Evolutionary conservation across 306 rosid species (phyloP).

Genomic region (Rubus idaeus): DNA sequence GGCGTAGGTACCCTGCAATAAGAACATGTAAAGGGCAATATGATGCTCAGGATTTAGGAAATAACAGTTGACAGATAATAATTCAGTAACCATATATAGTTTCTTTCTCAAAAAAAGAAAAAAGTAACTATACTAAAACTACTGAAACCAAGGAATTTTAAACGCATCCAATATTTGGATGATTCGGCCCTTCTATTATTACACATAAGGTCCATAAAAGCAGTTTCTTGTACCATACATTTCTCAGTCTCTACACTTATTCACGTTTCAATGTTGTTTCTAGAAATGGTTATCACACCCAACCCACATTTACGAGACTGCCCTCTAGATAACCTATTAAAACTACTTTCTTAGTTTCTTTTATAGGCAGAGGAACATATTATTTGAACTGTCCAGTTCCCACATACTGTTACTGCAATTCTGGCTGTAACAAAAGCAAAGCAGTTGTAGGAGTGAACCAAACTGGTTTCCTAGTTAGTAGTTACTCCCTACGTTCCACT

Average conservation of each 20-base stretch:
- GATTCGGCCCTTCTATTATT: not conserved
- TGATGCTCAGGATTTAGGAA: not conserved
- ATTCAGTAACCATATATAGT: not conserved
- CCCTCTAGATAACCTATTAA: not conserved
- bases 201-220: not conserved
- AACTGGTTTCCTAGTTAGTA: not conserved
- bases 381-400: not conserved
- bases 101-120: too few relatives aligned
- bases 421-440: not conserved
- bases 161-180: not conserved
- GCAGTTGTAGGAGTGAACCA: not conserved
- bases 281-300: not conserved
- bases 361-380: not conserved
- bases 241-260: not conserved
- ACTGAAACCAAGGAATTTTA: not conserved
- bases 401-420: not conserved
- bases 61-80: not conserved
- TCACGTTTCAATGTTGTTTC: not conserved
- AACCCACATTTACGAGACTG: not conserved
- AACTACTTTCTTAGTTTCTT: not conserved
- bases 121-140: not conserved
- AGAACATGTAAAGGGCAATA: not conserved
- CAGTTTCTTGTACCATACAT: conserved; percentile 1
- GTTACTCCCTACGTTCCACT: not conserved
- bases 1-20: conserved; percentile 90